Conservation (phyloP, 139 green algal genomes). For the Chlamydomonas incerta region DNA sequence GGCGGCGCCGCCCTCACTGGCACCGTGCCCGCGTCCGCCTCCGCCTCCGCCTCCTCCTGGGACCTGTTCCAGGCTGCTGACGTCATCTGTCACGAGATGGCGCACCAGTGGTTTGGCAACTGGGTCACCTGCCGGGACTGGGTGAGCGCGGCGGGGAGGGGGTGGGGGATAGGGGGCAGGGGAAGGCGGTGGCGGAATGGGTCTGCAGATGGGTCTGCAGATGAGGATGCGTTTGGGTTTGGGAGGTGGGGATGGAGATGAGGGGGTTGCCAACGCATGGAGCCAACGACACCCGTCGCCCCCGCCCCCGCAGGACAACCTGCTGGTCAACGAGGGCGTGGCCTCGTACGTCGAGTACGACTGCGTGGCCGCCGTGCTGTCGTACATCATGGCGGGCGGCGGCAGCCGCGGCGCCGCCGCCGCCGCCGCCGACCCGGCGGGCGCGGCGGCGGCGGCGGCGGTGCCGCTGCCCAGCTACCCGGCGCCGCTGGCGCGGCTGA, state of each 20-base stretch:
- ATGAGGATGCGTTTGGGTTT: no score
- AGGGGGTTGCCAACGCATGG: no score
- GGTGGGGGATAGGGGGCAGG: neutral
- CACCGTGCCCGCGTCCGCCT: no score
- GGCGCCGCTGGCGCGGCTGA: neutral
- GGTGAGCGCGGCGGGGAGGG: slow-evolving; percentile 33
- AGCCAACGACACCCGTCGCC: neutral
- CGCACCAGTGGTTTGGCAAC: slow-evolving; percentile 84
- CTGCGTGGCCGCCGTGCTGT: slow-evolving; percentile 7
- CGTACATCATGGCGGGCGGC: neutral
- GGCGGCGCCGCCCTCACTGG: neutral
- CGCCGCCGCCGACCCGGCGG: no score
- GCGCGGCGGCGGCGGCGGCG: neutral
- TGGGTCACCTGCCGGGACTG: slow-evolving; percentile 85
- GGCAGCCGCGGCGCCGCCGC: no score
- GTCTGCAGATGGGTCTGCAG: no score
- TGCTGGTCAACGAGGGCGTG: slow-evolving; percentile 23
- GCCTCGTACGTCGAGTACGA: slow-evolving; percentile 32
- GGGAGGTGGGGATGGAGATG: neutral
- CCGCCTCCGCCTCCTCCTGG: no score
- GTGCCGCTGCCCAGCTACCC: neutral
- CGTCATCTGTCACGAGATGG: slow-evolving; percentile 89
- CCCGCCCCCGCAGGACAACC: slow-evolving; percentile 18
- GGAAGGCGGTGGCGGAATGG: neutral
- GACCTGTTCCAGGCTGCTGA: slow-evolving; percentile 53